Base-by-base conservation (phyloP, 805 yeast genomes). In the Metschnikowia aberdeeniae region DNA sequence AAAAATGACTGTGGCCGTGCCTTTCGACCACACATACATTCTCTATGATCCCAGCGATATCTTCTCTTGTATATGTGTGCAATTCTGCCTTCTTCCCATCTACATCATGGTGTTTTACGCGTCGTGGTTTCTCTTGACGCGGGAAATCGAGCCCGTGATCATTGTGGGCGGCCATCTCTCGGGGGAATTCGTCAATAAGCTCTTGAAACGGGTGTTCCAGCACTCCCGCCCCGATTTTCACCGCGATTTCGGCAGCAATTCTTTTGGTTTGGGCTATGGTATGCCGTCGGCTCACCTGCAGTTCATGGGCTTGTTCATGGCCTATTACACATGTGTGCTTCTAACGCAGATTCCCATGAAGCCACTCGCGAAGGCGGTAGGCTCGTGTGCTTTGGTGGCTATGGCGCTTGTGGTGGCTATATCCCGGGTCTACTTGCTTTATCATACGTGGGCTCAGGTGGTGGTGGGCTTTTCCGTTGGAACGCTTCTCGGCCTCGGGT, bases 261-360 rank as follows among this genome's bases (percentile, higher is more conserved):
- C 68, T 22, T 60, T 60, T 36, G 63, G 79, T 46, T 73, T 85
- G 51, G 82, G 85, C 0, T 89, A 84, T 61, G 99, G 99, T 0
- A 92, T 92, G 97, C 99, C 99, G 0, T 82, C 90, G 43, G 97
- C 99, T 1, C 99, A 92, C 64, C 81, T 96, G 0, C 99, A 92
- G 66, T 93, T 90, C 63, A 86, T 92, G 89, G 95, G 96, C 2
- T 93, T 81, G 60, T 81, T 85, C 51, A 75, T 80, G n/a, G 68
- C 76, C 6, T 86, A 82, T 59, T 67, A 75, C 49, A 54, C 72
- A 2, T 70, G 85, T 46, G 75, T 46, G 44, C 64, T 62, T 53
- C 61, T 51, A 66, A 74, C 58, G 67, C 80, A 79, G 62, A 67
- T 50, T 59, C 55, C 55, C 3, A 34, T 43, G 34, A 13, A 29